Evolutionary conservation across 495 filamentous ascomycete species (phyloP).

Genomic region (Talaromyces ruber): DNA sequence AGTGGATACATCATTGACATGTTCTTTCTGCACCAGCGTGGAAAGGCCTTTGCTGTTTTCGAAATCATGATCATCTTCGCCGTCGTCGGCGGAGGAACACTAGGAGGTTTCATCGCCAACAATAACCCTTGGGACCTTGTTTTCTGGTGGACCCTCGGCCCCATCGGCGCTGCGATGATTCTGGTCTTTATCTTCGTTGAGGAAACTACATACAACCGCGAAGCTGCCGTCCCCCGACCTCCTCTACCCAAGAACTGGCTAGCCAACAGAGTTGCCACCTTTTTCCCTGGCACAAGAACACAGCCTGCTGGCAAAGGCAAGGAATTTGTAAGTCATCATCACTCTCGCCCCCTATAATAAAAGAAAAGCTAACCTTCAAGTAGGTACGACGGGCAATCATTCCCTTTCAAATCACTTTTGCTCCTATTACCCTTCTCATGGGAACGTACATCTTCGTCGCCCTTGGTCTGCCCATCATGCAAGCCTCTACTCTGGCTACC

Average conservation of each 20-base stretch:
- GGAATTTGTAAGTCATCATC: slow-evolving; percentile 12
- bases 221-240: slow-evolving; percentile 6
- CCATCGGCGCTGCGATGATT: slow-evolving; percentile 29
- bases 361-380: neutral
- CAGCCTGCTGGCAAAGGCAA: slow-evolving; percentile 21
- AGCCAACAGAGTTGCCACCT: slow-evolving; percentile 32
- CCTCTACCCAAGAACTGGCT: slow-evolving; percentile 19
- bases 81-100: slow-evolving; percentile 31
- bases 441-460: slow-evolving; percentile 34
- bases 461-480: slow-evolving; percentile 36
- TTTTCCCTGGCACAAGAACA: slow-evolving; percentile 30
- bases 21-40: slow-evolving; percentile 39
- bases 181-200: slow-evolving; percentile 37
- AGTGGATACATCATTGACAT: slow-evolving; percentile 31
- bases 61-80: slow-evolving; percentile 33
- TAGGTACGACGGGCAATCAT: slow-evolving; percentile 22
- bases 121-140: slow-evolving; percentile 31
- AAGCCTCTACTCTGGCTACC: slow-evolving; percentile 20
- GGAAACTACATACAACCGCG: slow-evolving; percentile 31
- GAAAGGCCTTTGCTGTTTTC: slow-evolving; percentile 34
- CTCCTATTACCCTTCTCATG: slow-evolving; percentile 34
- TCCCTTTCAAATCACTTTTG: slow-evolving; percentile 34
- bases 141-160: slow-evolving; percentile 44
- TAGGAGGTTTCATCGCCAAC: slow-evolving; percentile 36
- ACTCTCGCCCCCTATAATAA: neutral